These are phyloP conservation scores for Bisporella sp. DNA, from an alignment of 2,329 filamentous ascomycete genomes.

Conservation along the genomic window DNA sequence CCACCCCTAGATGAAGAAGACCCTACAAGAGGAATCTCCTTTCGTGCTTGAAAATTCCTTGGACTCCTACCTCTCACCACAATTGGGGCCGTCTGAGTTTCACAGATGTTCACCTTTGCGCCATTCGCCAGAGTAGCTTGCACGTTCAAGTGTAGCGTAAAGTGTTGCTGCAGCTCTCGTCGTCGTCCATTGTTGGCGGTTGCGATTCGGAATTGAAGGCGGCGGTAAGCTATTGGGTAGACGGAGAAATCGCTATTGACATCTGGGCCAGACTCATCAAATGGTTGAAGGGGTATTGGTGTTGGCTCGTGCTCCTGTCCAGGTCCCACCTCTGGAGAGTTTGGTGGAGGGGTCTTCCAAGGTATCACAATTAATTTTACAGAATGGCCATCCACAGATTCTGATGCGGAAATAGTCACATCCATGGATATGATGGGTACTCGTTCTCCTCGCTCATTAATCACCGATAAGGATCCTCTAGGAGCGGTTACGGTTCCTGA, in stretches of 20 bases:
- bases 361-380: constrained; percentile 95
- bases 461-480: constrained; percentile 67
- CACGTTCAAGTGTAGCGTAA: constrained; percentile 82
- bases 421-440: constrained; percentile 79
- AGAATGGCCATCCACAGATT: constrained; percentile 86
- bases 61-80: constrained; percentile 91
- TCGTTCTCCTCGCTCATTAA: constrained; percentile 78
- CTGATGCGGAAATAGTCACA: constrained; percentile 82
- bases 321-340: constrained; percentile 59
- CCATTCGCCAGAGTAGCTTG: constrained; percentile 78
- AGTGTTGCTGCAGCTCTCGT: constrained; percentile 95
- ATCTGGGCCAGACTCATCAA: constrained; percentile 39
- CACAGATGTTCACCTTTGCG: constrained; percentile 72
- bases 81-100: constrained; percentile 82
- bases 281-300: constrained; percentile 66
- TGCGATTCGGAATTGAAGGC: constrained; percentile 87
- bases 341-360: constrained; percentile 91
- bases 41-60: constrained; percentile 88
- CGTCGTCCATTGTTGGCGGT: constrained; percentile 93
- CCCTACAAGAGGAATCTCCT: constrained; percentile 70
- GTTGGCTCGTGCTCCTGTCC: constrained; percentile 77
- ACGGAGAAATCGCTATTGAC: constrained; percentile 65
- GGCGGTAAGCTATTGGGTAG: constrained; percentile 90
- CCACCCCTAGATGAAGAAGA: constrained; percentile 27
- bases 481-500: constrained; percentile 82